Evolutionary conservation across 371 early-diverging fungal genomes (phyloP), one percentile per base, ranked within the genome.

Genomic region (Mucor piriformis): DNA sequence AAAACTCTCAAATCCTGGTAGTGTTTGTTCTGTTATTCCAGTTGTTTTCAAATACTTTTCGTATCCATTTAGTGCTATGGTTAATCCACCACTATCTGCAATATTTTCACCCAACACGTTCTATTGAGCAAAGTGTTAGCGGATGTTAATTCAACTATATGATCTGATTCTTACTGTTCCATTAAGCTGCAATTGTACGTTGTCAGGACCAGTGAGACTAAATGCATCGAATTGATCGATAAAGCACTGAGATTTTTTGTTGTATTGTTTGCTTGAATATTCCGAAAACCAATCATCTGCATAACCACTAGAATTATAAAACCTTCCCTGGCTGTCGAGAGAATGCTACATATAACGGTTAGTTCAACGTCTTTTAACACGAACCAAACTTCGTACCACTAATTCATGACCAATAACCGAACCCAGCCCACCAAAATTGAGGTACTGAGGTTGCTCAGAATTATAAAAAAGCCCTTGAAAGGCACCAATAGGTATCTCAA

Each of bases 31-130:
- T 1, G 46, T 6, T 13, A 37, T 12, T 25, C 37, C 21, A 13
- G 20, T 10, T 3, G 23, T 23, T 0, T 38, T 25, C 4, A n/a
- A 8, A 15, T 50, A 37, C n/a, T 49, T 33, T 16, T 25, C 37
- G 12, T 62, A 62, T 7, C 79, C 67, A 11, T 57, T 34, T 25
- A 66, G 77, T 0, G 81, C 62, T 27, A 63, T 57, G 3, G 53
- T 57, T 33, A 84, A 8, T 12, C 90, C 92, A 7, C 90, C 91
- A 49, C 85, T 87, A 58, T 92, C 92, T 6, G 92, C 88, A 29
- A 92, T 59, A 66, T 89, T 91, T 67, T 89, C 90, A 21, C 80
- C 80, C 16, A 89, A 65, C 0, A 87, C 87, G 23, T 80, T 35
- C 61, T 73, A 37, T 6, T 18, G 10, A 18, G n/a, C 12, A 15